Conservation (phyloP, 2,329 filamentous ascomycete species). For the Cordyceps cateniannulata region DNA sequence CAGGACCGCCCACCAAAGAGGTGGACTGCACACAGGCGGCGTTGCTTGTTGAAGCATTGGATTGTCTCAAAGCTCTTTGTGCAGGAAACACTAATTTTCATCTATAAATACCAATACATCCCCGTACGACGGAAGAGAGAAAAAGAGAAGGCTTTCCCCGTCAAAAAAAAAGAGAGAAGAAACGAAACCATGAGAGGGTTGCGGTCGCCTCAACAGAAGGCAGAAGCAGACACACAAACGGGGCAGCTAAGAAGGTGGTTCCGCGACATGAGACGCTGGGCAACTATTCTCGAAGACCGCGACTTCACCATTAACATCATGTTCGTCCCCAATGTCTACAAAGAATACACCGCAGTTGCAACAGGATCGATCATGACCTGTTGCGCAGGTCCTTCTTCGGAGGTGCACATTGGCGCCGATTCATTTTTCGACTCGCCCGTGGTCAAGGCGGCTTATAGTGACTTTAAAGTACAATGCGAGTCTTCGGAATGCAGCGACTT, state of each 20-base stretch:
- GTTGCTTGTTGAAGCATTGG: background rate
- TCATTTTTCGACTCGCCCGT: conserved; percentile 5
- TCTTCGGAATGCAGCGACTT: background rate
- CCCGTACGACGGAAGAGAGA: too few relatives aligned
- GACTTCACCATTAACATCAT: background rate
- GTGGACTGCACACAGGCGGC: background rate
- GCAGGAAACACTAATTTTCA: background rate
- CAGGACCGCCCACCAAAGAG: background rate
- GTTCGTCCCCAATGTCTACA: background rate
- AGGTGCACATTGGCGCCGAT: background rate
- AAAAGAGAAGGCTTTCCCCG: background rate
- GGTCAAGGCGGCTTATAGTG: background rate
- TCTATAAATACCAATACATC: background rate
- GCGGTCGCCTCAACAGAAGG: background rate
- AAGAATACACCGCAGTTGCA: background rate
- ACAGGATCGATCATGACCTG: background rate
- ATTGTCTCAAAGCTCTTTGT: background rate
- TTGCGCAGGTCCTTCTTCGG: background rate
- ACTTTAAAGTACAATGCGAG: background rate
- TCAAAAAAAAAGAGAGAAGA: background rate
- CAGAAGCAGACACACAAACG: background rate
- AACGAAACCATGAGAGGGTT: background rate
- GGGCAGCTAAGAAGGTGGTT: background rate
- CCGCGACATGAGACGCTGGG: background rate
- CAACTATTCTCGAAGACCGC: background rate